Conservation (phyloP, 148 eudicot species). For the Rhododendron simsii region DNA sequence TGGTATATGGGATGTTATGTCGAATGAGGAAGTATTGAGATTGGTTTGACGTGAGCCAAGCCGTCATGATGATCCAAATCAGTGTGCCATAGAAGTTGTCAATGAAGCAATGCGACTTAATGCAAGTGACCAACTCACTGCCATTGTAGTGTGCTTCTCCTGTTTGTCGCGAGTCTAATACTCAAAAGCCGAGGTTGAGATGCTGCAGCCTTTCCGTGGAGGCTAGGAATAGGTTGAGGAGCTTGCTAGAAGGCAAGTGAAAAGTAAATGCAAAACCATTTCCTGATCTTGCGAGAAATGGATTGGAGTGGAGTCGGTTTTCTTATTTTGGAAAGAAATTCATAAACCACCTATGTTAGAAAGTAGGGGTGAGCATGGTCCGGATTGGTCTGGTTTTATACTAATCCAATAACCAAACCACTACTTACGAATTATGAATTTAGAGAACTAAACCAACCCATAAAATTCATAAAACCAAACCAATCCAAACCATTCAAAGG, state of each 20-base stretch:
- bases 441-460: too few species aligned
- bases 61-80: conserved; percentile 30
- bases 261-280: background rate
- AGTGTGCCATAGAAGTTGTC: conserved; percentile 43
- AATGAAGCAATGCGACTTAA: conserved; percentile 25
- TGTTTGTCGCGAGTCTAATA: conserved; percentile 11
- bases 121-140: conserved; percentile 44
- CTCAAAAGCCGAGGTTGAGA: conserved; percentile 30
- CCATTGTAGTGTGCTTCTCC: conserved; percentile 40
- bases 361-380: too few species aligned
- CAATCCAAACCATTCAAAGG: too few species aligned
- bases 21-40: conserved; percentile 45
- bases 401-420: too few species aligned
- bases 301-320: too few species aligned
- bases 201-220: conserved; percentile 38
- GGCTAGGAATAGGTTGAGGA: conserved; percentile 35
- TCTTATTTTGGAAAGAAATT: too few species aligned
- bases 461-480: too few species aligned
- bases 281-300: background rate
- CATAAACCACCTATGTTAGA: too few species aligned
- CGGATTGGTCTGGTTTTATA: too few species aligned
- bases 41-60: conserved; percentile 37
- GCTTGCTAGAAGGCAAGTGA: conserved; percentile 35
- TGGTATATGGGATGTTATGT: conserved; percentile 58
- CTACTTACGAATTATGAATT: too few species aligned